Evolutionary conservation across 768 basidiomycete species (phyloP), one percentile per base, ranked within the genome.

Genomic region (Termitomyces sp.): DNA sequence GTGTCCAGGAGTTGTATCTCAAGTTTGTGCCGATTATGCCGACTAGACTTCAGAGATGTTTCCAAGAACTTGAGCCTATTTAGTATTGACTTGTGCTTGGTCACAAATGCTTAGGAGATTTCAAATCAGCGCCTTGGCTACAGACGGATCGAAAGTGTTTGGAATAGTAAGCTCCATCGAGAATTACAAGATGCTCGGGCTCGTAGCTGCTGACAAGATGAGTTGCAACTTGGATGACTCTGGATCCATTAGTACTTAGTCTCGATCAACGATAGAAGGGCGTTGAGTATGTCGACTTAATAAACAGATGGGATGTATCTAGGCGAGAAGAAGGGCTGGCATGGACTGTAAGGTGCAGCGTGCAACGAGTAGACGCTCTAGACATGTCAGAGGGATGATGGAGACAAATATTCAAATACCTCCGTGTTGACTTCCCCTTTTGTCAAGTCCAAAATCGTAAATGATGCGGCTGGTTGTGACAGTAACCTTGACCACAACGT

Each of bases 401-500:
- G 24, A 28, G 45, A 35, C 57, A 35, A 53, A 55, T 52, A 58
- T 46, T 46, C 12, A 46, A 46, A 56, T 66, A 50, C 65, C 64
- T 66, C 60, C 58, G 63, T 55, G 56, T 66, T 61, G 58, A 65
- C 58, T 62, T 65, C 71, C 66, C 71, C 71, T 69, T 74, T 72
- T 57, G 65, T 66, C 53, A 28, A 59, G 62, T 64, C 67, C 66
- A 69, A 67, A 66, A 7, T 20, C 62, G 65, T 68, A 68, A 70
- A 66, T 68, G 68, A 71, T 70, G 65, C 44, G 45, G 38, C 45
- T 51, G 39, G 53, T 59, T 61, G 63, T 68, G 66, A 64, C 65
- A 65, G 66, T 69, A 64, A 63, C 67, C 67, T 67, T 70, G 68
- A 70, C 71, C 68, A 70, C 70, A 67, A 68, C 68, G 64, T 60